Evolutionary conservation across 306 rosid genomes (phyloP).

Genomic region (Vigna mungo): DNA sequence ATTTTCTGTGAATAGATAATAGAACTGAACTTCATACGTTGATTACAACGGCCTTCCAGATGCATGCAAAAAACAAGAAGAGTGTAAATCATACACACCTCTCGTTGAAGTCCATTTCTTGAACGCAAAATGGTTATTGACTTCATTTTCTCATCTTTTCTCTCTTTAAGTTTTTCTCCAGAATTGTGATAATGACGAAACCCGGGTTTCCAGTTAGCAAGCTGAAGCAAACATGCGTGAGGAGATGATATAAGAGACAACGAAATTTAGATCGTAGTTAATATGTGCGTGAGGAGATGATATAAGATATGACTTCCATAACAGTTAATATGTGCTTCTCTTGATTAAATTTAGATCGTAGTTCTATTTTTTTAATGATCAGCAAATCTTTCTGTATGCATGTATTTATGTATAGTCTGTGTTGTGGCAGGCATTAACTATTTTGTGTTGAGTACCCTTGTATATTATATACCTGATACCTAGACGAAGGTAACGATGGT

Average conservation of each 20-base stretch:
- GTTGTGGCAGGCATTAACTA: no score
- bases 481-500: background rate
- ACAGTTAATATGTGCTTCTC: no score
- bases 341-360: no score
- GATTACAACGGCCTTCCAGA: background rate
- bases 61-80: background rate
- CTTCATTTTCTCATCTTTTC: conserved; percentile 19
- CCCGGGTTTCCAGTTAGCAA: background rate
- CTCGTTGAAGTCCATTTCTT: conserved; percentile 43
- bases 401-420: no score
- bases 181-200: background rate
- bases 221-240: conserved; percentile 44
- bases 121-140: conserved; percentile 38
- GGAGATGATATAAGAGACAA: background rate
- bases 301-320: no score
- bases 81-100: conserved; percentile 37
- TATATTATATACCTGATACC: conserved; percentile 43
- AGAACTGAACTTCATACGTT: background rate
- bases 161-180: background rate
- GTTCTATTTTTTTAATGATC: no score
- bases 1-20: background rate
- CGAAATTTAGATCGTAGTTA: background rate
- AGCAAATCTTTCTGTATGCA: no score
- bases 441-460: no score
- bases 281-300: no score